Conservation (phyloP, 2,329 filamentous ascomycete species). For the Geosmithia flava region DNA sequence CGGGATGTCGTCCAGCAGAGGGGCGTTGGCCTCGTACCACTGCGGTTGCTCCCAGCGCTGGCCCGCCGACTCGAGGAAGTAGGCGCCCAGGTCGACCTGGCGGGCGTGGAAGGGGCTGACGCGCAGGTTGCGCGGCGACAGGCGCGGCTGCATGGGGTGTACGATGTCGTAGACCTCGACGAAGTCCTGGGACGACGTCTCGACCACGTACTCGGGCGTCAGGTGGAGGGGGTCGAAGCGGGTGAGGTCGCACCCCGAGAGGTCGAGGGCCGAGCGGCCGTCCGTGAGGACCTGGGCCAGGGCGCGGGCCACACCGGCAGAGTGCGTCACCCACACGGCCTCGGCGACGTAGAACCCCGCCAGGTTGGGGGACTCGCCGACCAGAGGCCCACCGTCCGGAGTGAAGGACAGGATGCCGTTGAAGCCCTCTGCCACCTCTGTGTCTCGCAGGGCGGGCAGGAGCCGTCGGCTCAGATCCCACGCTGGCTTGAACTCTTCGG, state of each 20-base stretch:
- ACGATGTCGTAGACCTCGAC: conserved; percentile 54
- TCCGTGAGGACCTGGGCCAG: conserved; percentile 45
- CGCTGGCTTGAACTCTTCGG: conserved; percentile 45
- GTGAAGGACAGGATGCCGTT: conserved; percentile 58
- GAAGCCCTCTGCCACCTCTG: conserved; percentile 45
- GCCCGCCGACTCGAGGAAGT: conserved; percentile 44
- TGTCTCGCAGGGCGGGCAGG: conserved; percentile 36
- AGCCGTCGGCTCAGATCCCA: conserved; percentile 44
- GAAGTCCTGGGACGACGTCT: conserved; percentile 49
- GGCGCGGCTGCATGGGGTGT: conserved; percentile 44
- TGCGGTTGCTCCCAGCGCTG: conserved; percentile 45
- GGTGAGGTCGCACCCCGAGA: conserved; percentile 45
- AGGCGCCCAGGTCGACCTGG: conserved; percentile 41
- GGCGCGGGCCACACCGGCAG: conserved; percentile 48
- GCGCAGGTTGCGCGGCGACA: conserved; percentile 45
- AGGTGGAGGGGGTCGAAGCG: conserved; percentile 52
- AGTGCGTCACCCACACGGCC: conserved; percentile 56
- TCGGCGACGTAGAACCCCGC: conserved; percentile 53
- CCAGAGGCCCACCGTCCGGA: conserved; percentile 47
- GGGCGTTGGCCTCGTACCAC: conserved; percentile 46
- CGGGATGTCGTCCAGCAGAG: conserved; percentile 37
- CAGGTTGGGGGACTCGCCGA: conserved; percentile 43
- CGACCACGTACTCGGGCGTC: conserved; percentile 38
- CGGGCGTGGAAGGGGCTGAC: conserved; percentile 44
- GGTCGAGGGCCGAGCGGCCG: conserved; percentile 40